Conservation (phyloP, 2,329 filamentous ascomycete species). For the Daldinia eschscholtzii region DNA sequence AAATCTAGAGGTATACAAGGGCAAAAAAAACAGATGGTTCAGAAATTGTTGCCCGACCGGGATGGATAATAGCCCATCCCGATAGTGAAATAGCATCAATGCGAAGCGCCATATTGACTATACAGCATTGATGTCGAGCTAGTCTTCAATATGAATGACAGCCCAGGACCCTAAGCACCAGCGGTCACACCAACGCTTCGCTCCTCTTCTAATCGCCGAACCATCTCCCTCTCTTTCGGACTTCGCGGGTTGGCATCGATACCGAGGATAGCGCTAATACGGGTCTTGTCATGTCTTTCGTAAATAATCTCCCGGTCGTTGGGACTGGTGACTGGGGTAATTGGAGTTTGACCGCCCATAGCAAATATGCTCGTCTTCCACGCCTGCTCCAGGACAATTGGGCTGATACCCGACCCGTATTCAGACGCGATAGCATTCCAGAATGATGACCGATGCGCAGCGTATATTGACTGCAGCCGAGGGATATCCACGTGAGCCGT, state of each 20-base stretch:
- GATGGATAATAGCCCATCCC: not conserved
- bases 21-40: not conserved
- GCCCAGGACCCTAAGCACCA: conserved; percentile 49
- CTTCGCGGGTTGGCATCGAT: conserved; percentile 70
- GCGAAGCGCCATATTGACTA: conserved; percentile 4
- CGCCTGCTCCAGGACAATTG: conserved; percentile 76
- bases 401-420: conserved; percentile 74
- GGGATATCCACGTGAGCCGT: conserved; percentile 68
- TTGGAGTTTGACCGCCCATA: conserved; percentile 58
- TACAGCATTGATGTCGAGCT: not conserved
- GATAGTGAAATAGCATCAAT: not conserved
- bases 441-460: conserved; percentile 76
- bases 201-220: conserved; percentile 68
- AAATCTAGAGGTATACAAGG: conserved; percentile 25
- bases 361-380: conserved; percentile 68
- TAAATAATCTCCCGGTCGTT: conserved; percentile 61
- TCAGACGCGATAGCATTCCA: conserved; percentile 79
- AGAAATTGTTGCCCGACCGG: not conserved
- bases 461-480: conserved; percentile 78
- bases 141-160: conserved; percentile 2
- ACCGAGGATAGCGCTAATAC: conserved; percentile 73
- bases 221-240: conserved; percentile 69
- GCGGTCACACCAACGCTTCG: conserved; percentile 53
- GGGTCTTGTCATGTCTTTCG: conserved; percentile 65
- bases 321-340: conserved; percentile 67